Base-by-base conservation (phyloP, 2,329 filamentous ascomycete species). In the Pseudovirgaria hyperparasitica region DNA sequence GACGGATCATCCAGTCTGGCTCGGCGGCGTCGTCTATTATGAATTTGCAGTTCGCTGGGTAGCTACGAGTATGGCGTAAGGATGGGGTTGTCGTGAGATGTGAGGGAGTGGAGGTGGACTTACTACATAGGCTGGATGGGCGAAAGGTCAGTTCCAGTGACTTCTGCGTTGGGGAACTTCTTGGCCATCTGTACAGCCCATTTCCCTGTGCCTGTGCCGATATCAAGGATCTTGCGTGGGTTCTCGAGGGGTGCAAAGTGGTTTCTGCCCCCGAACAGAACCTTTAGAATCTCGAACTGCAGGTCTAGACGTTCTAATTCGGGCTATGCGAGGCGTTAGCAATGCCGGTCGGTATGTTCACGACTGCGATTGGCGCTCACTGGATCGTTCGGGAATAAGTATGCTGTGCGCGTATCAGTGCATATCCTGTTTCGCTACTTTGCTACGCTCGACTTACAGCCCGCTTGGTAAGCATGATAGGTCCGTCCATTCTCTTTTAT, bases 31-130 rank as follows among this genome's bases (percentile, higher is more conserved):
- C 78, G 43, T 84, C 77, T 23, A 86, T 66, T 33, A 72, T 72
- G 38, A 86, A 86, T 35, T 72, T 69, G 9, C 84, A 75, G 35
- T 86, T 86, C 11, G 69, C 66, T 1, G 80, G 26, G 9, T 12
- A 25, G 6, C 12, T 11, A 13, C 2, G 15, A 15, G 7, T 9
- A 16, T 12, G 16, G 9, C 7, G 26, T 8, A 6, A 32, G 19
- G 8, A 19, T 25, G 19, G 13, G 12, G 10, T 23, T 20, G 14
- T 6, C 9, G 4, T 12, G 9, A 14, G 9, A 11, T 17, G 16
- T 6, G 15, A 3, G 11, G 10, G 6, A 6, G 5, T 4, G 11
- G 14, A 6, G 11, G 9, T 15, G 17, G 9, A 30, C 34, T 34
- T 42, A 49, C 50, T 40, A 45, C 32, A 51, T 43, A 8, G 51